These are phyloP conservation scores for Diaporthe sp. DNA, from an alignment of 2,329 filamentous ascomycete species.

Conservation along the genomic window DNA sequence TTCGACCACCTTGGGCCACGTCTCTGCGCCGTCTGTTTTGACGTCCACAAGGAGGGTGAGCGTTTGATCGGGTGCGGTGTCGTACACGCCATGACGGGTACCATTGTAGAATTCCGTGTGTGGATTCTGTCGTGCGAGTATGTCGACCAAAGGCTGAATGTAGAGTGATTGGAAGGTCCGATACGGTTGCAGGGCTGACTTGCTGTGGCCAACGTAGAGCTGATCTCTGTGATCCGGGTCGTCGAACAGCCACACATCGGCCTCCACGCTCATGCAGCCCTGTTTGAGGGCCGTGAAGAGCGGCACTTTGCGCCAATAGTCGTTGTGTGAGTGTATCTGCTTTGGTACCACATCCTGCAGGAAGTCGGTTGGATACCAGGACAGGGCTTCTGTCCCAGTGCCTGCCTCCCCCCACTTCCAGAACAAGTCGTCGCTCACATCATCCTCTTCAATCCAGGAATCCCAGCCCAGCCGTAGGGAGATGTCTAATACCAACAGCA, in stretches of 20 bases:
- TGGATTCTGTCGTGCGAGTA: slow-evolving; percentile 66
- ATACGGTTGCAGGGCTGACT: slow-evolving; percentile 60
- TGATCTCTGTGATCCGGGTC: slow-evolving; percentile 46
- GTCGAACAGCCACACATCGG: slow-evolving; percentile 74
- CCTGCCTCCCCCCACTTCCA: slow-evolving; percentile 50
- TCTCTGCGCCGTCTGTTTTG: slow-evolving; percentile 66
- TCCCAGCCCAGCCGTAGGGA: slow-evolving; percentile 33
- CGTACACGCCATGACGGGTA: slow-evolving; percentile 65
- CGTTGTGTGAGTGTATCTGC: slow-evolving; percentile 74
- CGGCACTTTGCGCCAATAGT: slow-evolving; percentile 74
- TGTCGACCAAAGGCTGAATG: slow-evolving; percentile 69
- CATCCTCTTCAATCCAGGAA: slow-evolving; percentile 32
- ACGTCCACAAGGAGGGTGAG: slow-evolving; percentile 76
- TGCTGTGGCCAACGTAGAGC: slow-evolving; percentile 73
- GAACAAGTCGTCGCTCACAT: slow-evolving; percentile 43
- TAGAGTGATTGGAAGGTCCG: slow-evolving; percentile 73
- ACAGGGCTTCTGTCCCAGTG: slow-evolving; percentile 49
- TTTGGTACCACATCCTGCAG: slow-evolving; percentile 61
- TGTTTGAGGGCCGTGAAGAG: slow-evolving; percentile 70
- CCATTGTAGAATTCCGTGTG: slow-evolving; percentile 56
- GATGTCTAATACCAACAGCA: slow-evolving; percentile 34
- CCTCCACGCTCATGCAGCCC: slow-evolving; percentile 73
- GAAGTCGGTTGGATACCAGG: slow-evolving; percentile 62
- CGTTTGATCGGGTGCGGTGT: slow-evolving; percentile 61
- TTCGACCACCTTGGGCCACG: slow-evolving; percentile 62